These are phyloP conservation scores for Remersonia thermophila DNA, from an alignment of 2,329 filamentous ascomycete species.

Conservation along the genomic window DNA sequence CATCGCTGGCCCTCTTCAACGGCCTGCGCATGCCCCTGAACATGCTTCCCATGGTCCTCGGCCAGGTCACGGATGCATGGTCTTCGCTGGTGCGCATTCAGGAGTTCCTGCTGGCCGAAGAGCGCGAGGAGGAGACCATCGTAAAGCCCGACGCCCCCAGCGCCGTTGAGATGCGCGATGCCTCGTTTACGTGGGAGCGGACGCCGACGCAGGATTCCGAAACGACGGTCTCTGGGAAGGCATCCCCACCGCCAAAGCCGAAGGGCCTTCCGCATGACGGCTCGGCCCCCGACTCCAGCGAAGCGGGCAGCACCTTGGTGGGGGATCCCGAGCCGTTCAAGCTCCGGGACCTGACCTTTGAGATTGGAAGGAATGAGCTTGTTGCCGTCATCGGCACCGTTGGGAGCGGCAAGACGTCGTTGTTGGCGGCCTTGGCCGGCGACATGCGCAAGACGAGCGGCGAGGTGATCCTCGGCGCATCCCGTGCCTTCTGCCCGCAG, in stretches of 20 bases:
- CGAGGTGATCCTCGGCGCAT: slow-evolving; percentile 62
- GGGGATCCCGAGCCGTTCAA: slow-evolving; percentile 58
- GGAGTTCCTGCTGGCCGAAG: slow-evolving; percentile 77
- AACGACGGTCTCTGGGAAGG: slow-evolving; percentile 26
- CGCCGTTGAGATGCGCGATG: slow-evolving; percentile 59
- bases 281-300: slow-evolving; percentile 32
- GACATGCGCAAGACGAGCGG: slow-evolving; percentile 82
- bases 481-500: slow-evolving; percentile 83
- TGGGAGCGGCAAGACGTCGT: slow-evolving; percentile 78
- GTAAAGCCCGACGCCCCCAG: slow-evolving; percentile 45
- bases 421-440: slow-evolving; percentile 79
- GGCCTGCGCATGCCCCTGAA: slow-evolving; percentile 82
- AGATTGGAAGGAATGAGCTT: slow-evolving; percentile 61
- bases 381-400: slow-evolving; percentile 82
- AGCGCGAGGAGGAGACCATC: slow-evolving; percentile 59
- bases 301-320: slow-evolving; percentile 42
- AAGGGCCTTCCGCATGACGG: slow-evolving; percentile 23
- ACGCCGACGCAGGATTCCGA: slow-evolving; percentile 43
- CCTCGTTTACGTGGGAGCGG: slow-evolving; percentile 80
- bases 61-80: slow-evolving; percentile 81
- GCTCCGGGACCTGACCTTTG: slow-evolving; percentile 54
- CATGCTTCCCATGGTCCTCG: slow-evolving; percentile 74
- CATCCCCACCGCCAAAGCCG: slow-evolving; percentile 20
- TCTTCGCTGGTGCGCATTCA: slow-evolving; percentile 76
- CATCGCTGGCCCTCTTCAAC: slow-evolving; percentile 88